phyloP scores from a whole-genome alignment of 2,329 filamentous ascomycete genomes.

The Aspergillus thermomutatus region DNA sequence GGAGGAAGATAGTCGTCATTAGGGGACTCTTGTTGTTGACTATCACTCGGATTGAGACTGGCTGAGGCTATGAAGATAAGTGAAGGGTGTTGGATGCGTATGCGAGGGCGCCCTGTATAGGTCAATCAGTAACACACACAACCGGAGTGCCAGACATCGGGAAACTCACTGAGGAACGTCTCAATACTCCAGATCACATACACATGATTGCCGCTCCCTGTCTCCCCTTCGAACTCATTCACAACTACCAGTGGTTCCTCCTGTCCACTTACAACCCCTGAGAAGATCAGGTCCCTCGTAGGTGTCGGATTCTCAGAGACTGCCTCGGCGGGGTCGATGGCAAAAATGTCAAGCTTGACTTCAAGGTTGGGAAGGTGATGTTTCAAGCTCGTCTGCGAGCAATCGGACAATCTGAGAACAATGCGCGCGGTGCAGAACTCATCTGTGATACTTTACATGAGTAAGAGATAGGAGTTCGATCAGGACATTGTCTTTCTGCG shows the following conservation, averaged over 20 bases:
- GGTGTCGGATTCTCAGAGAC: conserved; percentile 38
- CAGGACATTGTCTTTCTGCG: conserved; percentile 7
- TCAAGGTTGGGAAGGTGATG: conserved; percentile 48
- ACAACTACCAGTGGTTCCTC: conserved; percentile 45
- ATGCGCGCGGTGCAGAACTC: conserved; percentile 52
- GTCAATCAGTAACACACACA: conserved; percentile 12
- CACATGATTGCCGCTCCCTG: conserved; percentile 37
- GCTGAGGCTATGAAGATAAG: conserved; percentile 53
- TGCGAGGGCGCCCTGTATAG: conserved; percentile 41
- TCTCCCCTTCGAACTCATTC: conserved; percentile 40
- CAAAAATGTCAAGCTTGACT: conserved; percentile 50
- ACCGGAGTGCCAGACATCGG: not conserved
- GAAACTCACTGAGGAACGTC: conserved; percentile 37
- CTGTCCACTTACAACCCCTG: conserved; percentile 34
- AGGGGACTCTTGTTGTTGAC: conserved; percentile 30
- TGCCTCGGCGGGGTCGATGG: conserved; percentile 38
- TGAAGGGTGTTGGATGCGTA: conserved; percentile 54
- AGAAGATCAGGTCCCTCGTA: conserved; percentile 43
- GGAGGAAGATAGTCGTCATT: conserved; percentile 54
- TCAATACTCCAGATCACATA: conserved; percentile 46
- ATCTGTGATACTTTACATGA: conserved; percentile 51
- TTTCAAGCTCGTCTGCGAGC: conserved; percentile 48
- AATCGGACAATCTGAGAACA: conserved; percentile 50
- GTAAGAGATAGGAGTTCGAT: conserved; percentile 40
- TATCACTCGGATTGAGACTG: conserved; percentile 44